phyloP scores from a whole-genome alignment of 805 yeast genomes.

The Wickerhamomyces sydowiorum region DNA sequence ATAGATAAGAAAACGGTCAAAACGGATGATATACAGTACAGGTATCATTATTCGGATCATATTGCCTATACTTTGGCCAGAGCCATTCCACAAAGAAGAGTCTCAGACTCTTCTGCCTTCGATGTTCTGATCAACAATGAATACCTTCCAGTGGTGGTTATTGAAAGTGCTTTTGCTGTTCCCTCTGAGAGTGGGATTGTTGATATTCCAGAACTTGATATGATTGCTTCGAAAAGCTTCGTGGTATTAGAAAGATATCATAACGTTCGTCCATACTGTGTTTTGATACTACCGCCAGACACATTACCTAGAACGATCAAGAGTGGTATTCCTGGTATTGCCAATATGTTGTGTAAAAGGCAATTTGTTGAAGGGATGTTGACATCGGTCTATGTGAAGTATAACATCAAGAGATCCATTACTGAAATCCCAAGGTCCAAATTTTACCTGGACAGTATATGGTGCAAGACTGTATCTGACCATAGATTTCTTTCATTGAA shows the following conservation, averaged over 20 bases:
- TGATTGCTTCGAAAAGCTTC: slow-evolving; percentile 41
- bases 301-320: slow-evolving; percentile 78
- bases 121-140: slow-evolving; percentile 72
- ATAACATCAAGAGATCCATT: slow-evolving; percentile 59
- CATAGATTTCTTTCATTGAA: slow-evolving; percentile 53
- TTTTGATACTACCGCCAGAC: slow-evolving; percentile 73
- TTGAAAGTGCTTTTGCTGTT: slow-evolving; percentile 61
- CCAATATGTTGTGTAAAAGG: slow-evolving; percentile 79
- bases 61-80: slow-evolving; percentile 78
- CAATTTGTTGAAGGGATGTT: slow-evolving; percentile 75
- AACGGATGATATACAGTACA: slow-evolving; percentile 21
- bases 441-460: slow-evolving; percentile 74
- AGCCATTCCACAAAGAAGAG: slow-evolving; percentile 57
- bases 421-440: slow-evolving; percentile 67
- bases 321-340: slow-evolving; percentile 87
- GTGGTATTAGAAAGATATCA: slow-evolving; percentile 50
- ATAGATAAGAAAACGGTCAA: slow-evolving; percentile 40
- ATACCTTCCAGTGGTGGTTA: slow-evolving; percentile 75
- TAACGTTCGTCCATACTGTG: slow-evolving; percentile 73
- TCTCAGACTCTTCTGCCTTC: slow-evolving; percentile 88
- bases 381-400: slow-evolving; percentile 76
- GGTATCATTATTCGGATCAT: slow-evolving; percentile 84
- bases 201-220: slow-evolving; percentile 39
- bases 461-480: slow-evolving; percentile 60
- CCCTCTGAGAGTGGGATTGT: slow-evolving; percentile 23